A percentile compares a stretch with the other conserved stretches of the same genome.
Conservation (phyloP, 2,329 filamentous ascomycete genomes). For the Beauveria scarabaeidicola region DNA sequence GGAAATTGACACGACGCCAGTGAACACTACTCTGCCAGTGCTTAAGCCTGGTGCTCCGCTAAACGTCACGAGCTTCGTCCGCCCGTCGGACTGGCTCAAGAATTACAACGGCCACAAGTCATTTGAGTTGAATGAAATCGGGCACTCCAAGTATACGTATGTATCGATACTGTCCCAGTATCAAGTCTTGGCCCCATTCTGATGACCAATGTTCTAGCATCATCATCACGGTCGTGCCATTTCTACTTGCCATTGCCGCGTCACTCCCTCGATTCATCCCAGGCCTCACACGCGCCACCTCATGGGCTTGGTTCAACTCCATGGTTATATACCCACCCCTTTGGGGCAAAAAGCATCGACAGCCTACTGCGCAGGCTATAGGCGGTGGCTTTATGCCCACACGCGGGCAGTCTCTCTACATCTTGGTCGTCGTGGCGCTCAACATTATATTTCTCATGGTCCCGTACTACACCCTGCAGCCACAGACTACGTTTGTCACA, state of each 20-base stretch:
- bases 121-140: constrained; percentile 37
- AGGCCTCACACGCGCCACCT: constrained; percentile 16
- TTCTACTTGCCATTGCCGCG: constrained; percentile 23
- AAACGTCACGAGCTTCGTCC: constrained; percentile 25
- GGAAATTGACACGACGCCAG: constrained; percentile 7
- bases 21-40: constrained; percentile 17
- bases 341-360: constrained; percentile 24
- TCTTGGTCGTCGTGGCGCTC: constrained; percentile 24
- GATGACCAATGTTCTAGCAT: constrained; percentile 3
- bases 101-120: constrained; percentile 45
- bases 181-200: neutral
- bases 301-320: constrained; percentile 22
- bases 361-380: constrained; percentile 19
- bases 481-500: constrained; percentile 20
- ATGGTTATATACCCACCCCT: constrained; percentile 23
- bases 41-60: constrained; percentile 19
- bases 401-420: constrained; percentile 27
- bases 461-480: constrained; percentile 22
- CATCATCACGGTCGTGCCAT: constrained; percentile 21
- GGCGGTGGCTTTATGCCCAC: constrained; percentile 24
- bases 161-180: neutral
- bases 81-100: constrained; percentile 21
- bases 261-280: constrained; percentile 29
- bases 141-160: constrained; percentile 19
- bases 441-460: constrained; percentile 26